Percentiles rank a stretch among this genome's conserved stretches.
phyloP scores from a whole-genome alignment of 225 moss, liverwort and hornwort genomes.

The Physcomitrium patens region DNA sequence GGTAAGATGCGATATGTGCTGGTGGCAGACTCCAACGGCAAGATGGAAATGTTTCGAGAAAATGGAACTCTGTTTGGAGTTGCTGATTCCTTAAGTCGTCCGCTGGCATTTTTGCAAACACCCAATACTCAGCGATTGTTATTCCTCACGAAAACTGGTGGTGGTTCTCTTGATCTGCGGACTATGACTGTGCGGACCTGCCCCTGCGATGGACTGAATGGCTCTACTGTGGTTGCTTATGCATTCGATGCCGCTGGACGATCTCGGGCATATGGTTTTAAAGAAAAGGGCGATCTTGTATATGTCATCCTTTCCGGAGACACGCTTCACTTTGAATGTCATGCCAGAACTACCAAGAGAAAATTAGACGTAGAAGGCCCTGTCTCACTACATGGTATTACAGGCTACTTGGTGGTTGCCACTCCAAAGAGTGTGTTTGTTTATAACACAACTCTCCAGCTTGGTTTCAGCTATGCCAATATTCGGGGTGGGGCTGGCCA shows the following conservation, averaged over 20 bases:
- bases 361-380: slow-evolving; percentile 70
- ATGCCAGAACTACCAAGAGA: slow-evolving; percentile 76
- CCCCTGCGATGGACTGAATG: slow-evolving; percentile 77
- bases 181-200: slow-evolving; percentile 85
- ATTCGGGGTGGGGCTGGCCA: slow-evolving; percentile 72
- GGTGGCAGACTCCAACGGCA: slow-evolving; percentile 73
- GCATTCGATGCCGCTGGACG: slow-evolving; percentile 82
- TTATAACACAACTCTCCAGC: slow-evolving; percentile 79
- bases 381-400: slow-evolving; percentile 71
- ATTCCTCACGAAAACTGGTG: slow-evolving; percentile 78
- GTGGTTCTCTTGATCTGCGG: slow-evolving; percentile 81
- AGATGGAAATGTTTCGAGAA: slow-evolving; percentile 82
- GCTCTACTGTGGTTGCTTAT: slow-evolving; percentile 70
- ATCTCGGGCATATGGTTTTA: slow-evolving; percentile 84
- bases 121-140: slow-evolving; percentile 80
- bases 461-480: slow-evolving; percentile 81
- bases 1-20: slow-evolving; percentile 88
- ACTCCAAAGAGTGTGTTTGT: slow-evolving; percentile 66
- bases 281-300: slow-evolving; percentile 73
- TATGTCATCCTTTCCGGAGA: slow-evolving; percentile 89
- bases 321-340: slow-evolving; percentile 82
- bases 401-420: slow-evolving; percentile 78
- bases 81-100: slow-evolving; percentile 73
- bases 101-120: slow-evolving; percentile 84
- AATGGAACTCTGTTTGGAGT: slow-evolving; percentile 77